Conservation (phyloP, 345 rosid genomes). For the Toxicodendron radicans region DNA sequence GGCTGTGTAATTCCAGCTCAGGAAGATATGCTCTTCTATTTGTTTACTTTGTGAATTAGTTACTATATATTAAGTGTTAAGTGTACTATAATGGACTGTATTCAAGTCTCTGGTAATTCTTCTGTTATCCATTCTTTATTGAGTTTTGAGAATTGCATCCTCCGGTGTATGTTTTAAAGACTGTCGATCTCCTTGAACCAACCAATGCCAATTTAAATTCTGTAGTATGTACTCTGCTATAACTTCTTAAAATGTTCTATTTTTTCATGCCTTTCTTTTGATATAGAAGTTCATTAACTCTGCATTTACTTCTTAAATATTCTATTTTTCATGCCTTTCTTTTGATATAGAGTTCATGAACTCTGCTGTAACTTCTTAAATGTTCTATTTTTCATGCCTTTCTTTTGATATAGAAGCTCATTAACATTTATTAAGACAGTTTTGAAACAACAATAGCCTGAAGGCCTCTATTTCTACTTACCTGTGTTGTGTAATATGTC, state of each 20-base stretch:
- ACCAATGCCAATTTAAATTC: not conserved
- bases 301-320: not conserved
- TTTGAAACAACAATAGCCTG: not conserved
- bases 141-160: too few relatives aligned
- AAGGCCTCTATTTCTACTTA: not conserved
- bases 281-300: not conserved
- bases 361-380: not conserved
- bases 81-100: not conserved
- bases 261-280: not conserved
- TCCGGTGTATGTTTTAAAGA: not conserved
- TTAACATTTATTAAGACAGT: not conserved
- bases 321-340: not conserved
- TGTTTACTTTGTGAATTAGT: not conserved
- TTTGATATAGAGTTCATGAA: not conserved
- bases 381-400: slow-evolving; percentile 3
- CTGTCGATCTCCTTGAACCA: not conserved
- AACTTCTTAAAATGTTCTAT: not conserved
- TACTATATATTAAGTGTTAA: slow-evolving; percentile 4
- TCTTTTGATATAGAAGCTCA: not conserved
- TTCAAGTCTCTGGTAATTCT: not conserved
- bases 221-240: not conserved
- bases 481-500: not conserved
- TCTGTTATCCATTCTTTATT: not conserved
- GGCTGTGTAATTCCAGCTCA: slow-evolving; percentile 4
- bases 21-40: slow-evolving; percentile 2